Evolutionary conservation across 805 yeast species (phyloP).

Genomic region (Saccharomyces kudriavzevii): DNA sequence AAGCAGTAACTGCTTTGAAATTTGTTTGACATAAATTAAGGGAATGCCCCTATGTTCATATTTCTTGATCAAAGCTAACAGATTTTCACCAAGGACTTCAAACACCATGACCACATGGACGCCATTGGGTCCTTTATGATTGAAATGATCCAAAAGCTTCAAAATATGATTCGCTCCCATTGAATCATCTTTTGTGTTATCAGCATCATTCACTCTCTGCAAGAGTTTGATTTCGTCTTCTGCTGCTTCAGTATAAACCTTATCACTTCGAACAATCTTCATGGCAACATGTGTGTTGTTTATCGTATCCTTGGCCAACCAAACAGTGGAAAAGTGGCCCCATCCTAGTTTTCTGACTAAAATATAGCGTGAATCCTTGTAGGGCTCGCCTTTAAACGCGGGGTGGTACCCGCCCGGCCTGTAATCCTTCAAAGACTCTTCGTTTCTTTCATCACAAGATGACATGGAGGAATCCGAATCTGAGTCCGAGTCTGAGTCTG

Average conservation of each 20-base stretch:
- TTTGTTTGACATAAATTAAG: constrained; percentile 63
- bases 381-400: constrained; percentile 77
- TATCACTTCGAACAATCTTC: constrained; percentile 87
- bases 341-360: constrained; percentile 90
- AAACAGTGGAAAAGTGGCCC: constrained; percentile 97
- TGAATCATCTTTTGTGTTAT: constrained; percentile 34
- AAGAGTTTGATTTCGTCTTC: constrained; percentile 83
- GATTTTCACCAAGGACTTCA: constrained; percentile 91
- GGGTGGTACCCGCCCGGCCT: constrained; percentile 95
- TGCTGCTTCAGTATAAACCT: constrained; percentile 88
- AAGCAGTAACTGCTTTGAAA: constrained; percentile 66
- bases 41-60: constrained; percentile 79
- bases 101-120: constrained; percentile 93
- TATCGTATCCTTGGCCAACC: constrained; percentile 64
- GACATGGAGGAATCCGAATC: constrained; percentile 33
- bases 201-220: constrained; percentile 54
- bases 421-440: constrained; percentile 81
- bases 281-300: constrained; percentile 75
- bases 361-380: constrained; percentile 66
- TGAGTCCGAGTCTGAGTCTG: constrained; percentile 14
- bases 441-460: constrained; percentile 45
- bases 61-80: constrained; percentile 73
- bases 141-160: constrained; percentile 72
- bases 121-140: constrained; percentile 86
- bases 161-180: constrained; percentile 81